These are phyloP conservation scores for Fusarium hostae DNA, from an alignment of 2,329 filamentous ascomycete genomes.

Conservation along the genomic window DNA sequence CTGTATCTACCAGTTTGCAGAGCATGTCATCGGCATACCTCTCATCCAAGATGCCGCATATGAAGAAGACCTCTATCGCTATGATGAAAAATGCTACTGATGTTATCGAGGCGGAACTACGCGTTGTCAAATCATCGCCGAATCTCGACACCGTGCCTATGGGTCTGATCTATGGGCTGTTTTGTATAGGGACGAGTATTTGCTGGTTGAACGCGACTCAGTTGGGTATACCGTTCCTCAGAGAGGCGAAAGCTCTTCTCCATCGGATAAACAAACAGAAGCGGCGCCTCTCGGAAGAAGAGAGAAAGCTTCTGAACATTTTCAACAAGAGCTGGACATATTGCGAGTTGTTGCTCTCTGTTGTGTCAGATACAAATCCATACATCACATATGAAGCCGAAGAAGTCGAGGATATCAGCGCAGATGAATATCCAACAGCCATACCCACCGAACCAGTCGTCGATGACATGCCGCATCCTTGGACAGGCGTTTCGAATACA, in stretches of 20 bases:
- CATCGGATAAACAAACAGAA: constrained; percentile 41
- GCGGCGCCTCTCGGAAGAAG: constrained; percentile 7
- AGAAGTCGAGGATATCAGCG: constrained; percentile 20
- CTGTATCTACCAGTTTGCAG: constrained; percentile 54
- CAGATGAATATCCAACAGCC: constrained; percentile 27
- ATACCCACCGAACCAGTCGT: constrained; percentile 18
- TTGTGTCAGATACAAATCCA: constrained; percentile 50
- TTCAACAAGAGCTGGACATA: constrained; percentile 55
- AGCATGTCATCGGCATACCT: constrained; percentile 55
- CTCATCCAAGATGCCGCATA: constrained; percentile 48
- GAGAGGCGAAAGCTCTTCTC: constrained; percentile 45
- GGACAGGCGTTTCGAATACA: constrained; percentile 52
- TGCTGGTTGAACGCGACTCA: constrained; percentile 53
- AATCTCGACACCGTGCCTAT: constrained; percentile 44
- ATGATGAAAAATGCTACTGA: constrained; percentile 51
- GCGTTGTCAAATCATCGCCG: constrained; percentile 31
- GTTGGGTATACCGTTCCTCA: constrained; percentile 48
- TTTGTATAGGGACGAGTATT: constrained; percentile 54
- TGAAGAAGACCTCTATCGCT: constrained; percentile 47
- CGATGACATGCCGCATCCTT: constrained; percentile 49
- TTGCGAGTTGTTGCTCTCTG: constrained; percentile 53
- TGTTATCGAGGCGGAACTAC: constrained; percentile 49
- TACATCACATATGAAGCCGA: constrained; percentile 17
- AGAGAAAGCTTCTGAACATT: constrained; percentile 49
- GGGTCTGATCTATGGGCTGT: constrained; percentile 51